phyloP scores from a whole-genome alignment of 2,329 filamentous ascomycete genomes.

The Pseudogymnoascus sp. region DNA sequence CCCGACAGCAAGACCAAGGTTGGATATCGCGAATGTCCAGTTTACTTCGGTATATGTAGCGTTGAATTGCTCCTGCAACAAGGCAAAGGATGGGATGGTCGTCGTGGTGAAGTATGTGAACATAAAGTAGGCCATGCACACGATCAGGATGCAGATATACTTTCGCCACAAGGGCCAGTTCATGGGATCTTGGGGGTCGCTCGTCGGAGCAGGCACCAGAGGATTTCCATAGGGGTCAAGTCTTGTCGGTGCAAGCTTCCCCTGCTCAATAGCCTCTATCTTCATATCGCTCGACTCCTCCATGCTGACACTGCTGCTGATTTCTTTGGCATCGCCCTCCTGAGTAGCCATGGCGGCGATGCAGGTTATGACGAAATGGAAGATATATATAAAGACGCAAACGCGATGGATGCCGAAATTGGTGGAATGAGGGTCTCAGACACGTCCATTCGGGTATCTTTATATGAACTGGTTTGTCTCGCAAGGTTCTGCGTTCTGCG shows the following conservation, averaged over 20 bases:
- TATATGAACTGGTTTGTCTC: neutral
- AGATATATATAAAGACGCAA: neutral
- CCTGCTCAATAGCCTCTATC: neutral
- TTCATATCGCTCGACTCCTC: neutral
- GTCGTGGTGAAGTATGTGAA: constrained; percentile 53
- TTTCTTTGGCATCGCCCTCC: neutral
- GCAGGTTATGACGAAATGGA: neutral
- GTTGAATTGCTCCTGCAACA: constrained; percentile 40
- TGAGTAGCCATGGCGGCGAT: neutral
- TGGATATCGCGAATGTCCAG: constrained; percentile 44
- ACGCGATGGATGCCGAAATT: neutral
- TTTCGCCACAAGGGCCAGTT: constrained; percentile 45
- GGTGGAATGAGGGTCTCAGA: neutral
- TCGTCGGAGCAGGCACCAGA: constrained; percentile 36
- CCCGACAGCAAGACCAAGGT: constrained; percentile 43
- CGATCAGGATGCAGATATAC: constrained; percentile 41
- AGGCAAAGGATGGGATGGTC: constrained; percentile 46
- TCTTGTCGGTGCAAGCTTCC: neutral
- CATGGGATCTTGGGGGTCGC: constrained; percentile 45
- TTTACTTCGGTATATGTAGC: constrained; percentile 41
- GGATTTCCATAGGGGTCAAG: constrained; percentile 25
- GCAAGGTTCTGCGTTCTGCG: no score
- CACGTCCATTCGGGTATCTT: neutral
- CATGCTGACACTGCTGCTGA: neutral
- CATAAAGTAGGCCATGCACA: constrained; percentile 44